Evolutionary conservation across 1,284 basidiomycete species (phyloP), one percentile per base, ranked within the genome.

Genomic region (Coniophora puteana): DNA sequence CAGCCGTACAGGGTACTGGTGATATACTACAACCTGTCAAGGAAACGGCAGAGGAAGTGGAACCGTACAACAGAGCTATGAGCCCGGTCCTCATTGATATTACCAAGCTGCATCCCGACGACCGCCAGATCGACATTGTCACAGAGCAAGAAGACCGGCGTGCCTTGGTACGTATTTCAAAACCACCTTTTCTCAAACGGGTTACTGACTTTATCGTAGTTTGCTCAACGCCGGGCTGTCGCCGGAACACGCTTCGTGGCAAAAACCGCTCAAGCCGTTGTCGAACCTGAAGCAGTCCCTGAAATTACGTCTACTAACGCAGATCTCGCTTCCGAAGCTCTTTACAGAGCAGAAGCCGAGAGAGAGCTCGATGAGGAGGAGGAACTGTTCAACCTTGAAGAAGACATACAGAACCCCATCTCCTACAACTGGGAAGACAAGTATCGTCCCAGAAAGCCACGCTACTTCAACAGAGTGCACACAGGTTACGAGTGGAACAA

Each of bases 401-500:
- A 92, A 59, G 83, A 85, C 46, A 84, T 94, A 44, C 66, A 69
- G n/a, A 79, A 86, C 52, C 81, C 86, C 27, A 84, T 80, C 1
- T 82, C 83, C 3, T 98, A 99, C 64, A 90, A 92, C 53, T 99
- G 95, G 95, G 92, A 95, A 67, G 96, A 99, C 74, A 95, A 97
- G 66, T 99, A 96, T 57, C 78, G 96, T 22, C 94, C 96, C n/a
- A 77, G 96, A 34, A 99, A 99, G 62, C 96, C 96, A 27, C 77
- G 95, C 50, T 99, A 97, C 73, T 98, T 99, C 71, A 99, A 99
- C 63, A 87, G 95, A 45, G 95, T 99, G 24, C 93, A 98, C 58
- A 99, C 96, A n/a, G 96, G 96, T n/a, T 99, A 95, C 61, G 96
- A 99, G 63, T 99, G 96, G 96, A 99, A 96, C 72, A 95, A 96